Percentiles rank a stretch among this genome's conserved stretches.
Evolutionary conservation across 768 basidiomycete species (phyloP).

Genomic region (Termitomyces sp.): DNA sequence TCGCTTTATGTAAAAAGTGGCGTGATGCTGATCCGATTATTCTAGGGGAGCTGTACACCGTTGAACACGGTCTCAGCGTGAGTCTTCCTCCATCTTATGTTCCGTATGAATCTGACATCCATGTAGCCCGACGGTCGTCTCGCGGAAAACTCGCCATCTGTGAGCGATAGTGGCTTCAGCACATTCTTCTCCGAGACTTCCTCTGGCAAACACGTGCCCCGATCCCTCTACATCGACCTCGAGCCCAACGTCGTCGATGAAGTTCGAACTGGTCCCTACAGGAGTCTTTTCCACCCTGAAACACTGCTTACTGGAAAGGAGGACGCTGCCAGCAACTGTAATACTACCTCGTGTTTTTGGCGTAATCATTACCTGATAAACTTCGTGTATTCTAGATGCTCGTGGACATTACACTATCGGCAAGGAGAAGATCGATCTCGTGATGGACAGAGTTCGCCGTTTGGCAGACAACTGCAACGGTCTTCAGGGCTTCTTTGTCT

Average conservation of each 20-base stretch:
- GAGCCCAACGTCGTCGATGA: conserved; percentile 96
- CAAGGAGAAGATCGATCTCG: conserved; percentile 95
- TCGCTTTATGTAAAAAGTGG: conserved; percentile 9
- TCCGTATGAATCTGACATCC: conserved; percentile 14
- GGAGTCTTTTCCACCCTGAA: conserved; percentile 96
- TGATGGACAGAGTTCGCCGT: conserved; percentile 93
- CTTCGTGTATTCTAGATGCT: conserved; percentile 57
- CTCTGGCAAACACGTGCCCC: conserved; percentile 92
- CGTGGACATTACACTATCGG: conserved; percentile 99
- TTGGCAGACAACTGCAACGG: conserved; percentile 96
- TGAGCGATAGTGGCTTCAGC: conserved; percentile 83
- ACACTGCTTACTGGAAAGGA: conserved; percentile 97
- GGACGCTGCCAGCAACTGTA: conserved; percentile 99
- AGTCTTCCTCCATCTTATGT: conserved; percentile 26
- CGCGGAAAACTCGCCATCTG: conserved; percentile 62
- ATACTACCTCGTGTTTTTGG: conserved; percentile 25
- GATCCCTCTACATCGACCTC: conserved; percentile 94
- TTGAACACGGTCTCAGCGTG: conserved; percentile 96
- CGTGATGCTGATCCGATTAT: conserved; percentile 22
- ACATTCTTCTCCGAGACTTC: conserved; percentile 98
- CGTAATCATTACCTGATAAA: conserved; percentile 1
- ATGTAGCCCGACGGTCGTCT: conserved; percentile 89
- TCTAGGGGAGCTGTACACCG: conserved; percentile 94
- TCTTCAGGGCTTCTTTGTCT: conserved; percentile 98
- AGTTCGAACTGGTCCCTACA: conserved; percentile 88